A percentile compares a stretch with the other conserved stretches of the same genome.
These are phyloP conservation scores for Nectriaceae sp. DNA, from an alignment of 2,329 filamentous ascomycete species.

Conservation along the genomic window DNA sequence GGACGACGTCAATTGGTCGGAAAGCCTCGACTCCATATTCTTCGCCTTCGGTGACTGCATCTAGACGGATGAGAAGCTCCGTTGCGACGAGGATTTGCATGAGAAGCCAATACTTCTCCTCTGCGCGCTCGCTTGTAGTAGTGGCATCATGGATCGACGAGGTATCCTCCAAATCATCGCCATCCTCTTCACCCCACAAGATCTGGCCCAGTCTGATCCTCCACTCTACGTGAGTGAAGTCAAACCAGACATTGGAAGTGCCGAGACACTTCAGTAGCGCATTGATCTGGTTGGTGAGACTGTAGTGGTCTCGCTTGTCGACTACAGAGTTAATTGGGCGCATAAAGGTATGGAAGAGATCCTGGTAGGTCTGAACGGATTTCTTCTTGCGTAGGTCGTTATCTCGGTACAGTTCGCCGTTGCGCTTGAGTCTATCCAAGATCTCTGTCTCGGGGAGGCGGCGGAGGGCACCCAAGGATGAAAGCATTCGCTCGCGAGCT, in stretches of 20 bases:
- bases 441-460: conserved; percentile 59
- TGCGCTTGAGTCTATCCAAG: conserved; percentile 59
- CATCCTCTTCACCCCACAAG: conserved; percentile 61
- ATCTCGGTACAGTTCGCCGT: conserved; percentile 56
- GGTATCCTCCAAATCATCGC: conserved; percentile 55
- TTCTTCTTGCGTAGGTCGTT: conserved; percentile 53
- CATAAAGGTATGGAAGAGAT: conserved; percentile 62
- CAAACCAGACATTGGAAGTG: conserved; percentile 69
- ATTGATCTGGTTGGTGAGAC: conserved; percentile 70
- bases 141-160: conserved; percentile 52
- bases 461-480: conserved; percentile 54
- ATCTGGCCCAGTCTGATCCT: conserved; percentile 72
- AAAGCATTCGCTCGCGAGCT: conserved; percentile 58
- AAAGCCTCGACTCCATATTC: conserved; percentile 55
- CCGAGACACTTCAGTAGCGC: conserved; percentile 67
- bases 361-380: conserved; percentile 60
- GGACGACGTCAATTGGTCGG: conserved; percentile 57
- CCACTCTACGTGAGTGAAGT: conserved; percentile 76
- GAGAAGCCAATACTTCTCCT: conserved; percentile 68
- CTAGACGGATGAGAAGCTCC: conserved; percentile 65
- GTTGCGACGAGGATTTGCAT: conserved; percentile 66
- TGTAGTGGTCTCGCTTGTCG: conserved; percentile 60
- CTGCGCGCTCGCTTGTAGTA: conserved; percentile 52
- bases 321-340: conserved; percentile 57
- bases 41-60: conserved; percentile 62